A percentile compares a stretch with the other conserved stretches of the same genome.
Evolutionary conservation across 306 rosid species (phyloP).

Genomic region (Lathyrus tuberosus): DNA sequence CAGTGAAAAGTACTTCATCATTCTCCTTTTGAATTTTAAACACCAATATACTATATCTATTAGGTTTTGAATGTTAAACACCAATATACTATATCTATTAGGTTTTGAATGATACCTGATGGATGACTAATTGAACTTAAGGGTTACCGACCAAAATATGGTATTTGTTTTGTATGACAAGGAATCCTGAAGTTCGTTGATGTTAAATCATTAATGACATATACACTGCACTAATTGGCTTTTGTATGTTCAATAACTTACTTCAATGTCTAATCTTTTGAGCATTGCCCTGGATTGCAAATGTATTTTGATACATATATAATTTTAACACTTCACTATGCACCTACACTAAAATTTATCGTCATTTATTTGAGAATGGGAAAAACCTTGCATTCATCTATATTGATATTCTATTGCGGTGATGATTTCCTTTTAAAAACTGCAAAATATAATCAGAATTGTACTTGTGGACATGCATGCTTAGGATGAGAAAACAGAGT

Average conservation of each 20-base stretch:
- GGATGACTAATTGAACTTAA: constrained; percentile 5
- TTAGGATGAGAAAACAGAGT: constrained; percentile 2
- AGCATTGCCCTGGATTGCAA: neutral
- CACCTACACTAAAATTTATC: neutral
- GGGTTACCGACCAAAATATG: constrained; percentile 12
- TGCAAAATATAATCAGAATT: neutral
- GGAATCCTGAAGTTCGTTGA: constrained; percentile 13
- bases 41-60: too few relatives aligned
- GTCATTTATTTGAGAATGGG: constrained; percentile 7
- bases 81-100: neutral
- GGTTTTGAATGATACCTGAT: constrained; percentile 28
- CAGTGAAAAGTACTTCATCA: neutral
- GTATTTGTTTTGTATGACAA: constrained; percentile 25
- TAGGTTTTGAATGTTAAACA: constrained; percentile 18
- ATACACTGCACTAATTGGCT: constrained; percentile 11
- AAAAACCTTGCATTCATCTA: constrained; percentile 12
- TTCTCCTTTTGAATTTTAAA: constrained; percentile 10
- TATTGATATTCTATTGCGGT: neutral
- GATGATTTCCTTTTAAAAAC: constrained; percentile 20
- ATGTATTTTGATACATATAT: neutral
- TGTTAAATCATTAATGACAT: neutral
- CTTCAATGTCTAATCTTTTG: constrained; percentile 16
- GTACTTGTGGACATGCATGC: neutral
- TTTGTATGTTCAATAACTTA: constrained; percentile 23
- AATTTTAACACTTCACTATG: constrained; percentile 7